Conservation (phyloP, 2,329 filamentous ascomycete genomes). For the Metarhizium sp. region DNA sequence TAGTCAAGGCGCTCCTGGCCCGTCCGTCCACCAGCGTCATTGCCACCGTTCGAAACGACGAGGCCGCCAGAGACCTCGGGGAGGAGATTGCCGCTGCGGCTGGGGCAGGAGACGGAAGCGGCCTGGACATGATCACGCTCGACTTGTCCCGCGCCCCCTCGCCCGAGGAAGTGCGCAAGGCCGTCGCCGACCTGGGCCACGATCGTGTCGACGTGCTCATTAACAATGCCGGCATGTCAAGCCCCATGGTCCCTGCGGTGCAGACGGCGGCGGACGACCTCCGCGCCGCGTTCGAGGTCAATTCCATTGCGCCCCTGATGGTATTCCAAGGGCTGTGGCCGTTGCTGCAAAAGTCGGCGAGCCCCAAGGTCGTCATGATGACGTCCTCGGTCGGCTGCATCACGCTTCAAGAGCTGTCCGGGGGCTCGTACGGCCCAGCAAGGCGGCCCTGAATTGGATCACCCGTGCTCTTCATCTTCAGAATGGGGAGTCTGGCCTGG, state of each 20-base stretch:
- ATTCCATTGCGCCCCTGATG: constrained; percentile 29
- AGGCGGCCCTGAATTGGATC: constrained; percentile 25
- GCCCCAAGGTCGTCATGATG: constrained; percentile 26
- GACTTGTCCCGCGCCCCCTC: constrained; percentile 23
- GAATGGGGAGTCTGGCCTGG: constrained; percentile 9
- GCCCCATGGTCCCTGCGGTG: constrained; percentile 17
- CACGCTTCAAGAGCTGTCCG: constrained; percentile 20
- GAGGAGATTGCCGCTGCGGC: constrained; percentile 11
- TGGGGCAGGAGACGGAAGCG: constrained; percentile 16
- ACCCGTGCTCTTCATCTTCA: constrained; percentile 20
- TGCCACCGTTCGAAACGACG: constrained; percentile 24
- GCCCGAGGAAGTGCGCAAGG: constrained; percentile 4
- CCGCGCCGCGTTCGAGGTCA: constrained; percentile 30
- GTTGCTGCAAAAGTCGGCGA: constrained; percentile 20
- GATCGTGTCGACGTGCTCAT: constrained; percentile 39
- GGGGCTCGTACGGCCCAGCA: constrained; percentile 26
- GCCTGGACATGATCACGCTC: constrained; percentile 25
- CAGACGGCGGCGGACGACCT: constrained; percentile 24
- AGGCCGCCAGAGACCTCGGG: constrained; percentile 9
- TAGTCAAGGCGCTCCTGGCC: constrained; percentile 27
- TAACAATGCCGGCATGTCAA: constrained; percentile 37
- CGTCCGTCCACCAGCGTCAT: constrained; percentile 44
- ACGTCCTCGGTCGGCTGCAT: constrained; percentile 27
- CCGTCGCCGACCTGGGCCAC: constrained; percentile 21
- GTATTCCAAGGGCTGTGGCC: constrained; percentile 26